Conservation (phyloP, 257 asterid genomes). For the Solanum paucissectum region DNA sequence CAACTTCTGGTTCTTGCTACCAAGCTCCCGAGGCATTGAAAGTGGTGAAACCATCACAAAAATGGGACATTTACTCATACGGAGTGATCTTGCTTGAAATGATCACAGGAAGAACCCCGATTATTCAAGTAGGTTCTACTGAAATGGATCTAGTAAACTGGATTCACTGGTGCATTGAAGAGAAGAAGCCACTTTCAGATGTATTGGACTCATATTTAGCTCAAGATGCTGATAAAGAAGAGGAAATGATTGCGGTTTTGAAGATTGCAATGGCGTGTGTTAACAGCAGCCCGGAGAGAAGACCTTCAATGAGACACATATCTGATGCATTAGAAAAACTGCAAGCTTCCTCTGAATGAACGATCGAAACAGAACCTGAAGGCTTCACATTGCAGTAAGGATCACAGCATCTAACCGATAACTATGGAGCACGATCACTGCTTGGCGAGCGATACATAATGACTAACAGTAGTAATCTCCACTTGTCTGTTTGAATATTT, state of each 20-base stretch:
- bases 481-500: constrained; percentile 4
- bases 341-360: constrained; percentile 19
- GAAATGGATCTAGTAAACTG: constrained; percentile 71
- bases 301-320: constrained; percentile 78
- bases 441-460: not conserved
- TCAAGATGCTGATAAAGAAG: constrained; percentile 60
- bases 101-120: constrained; percentile 58
- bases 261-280: constrained; percentile 89
- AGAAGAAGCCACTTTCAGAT: constrained; percentile 69
- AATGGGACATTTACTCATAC: constrained; percentile 83
- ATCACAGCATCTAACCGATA: not conserved
- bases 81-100: constrained; percentile 80
- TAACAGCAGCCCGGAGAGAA: constrained; percentile 52
- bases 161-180: constrained; percentile 87
- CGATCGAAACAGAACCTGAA: not conserved
- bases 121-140: constrained; percentile 42
- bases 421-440: not conserved
- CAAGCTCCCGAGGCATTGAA: constrained; percentile 84
- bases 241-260: constrained; percentile 68
- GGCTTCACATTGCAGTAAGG: not conserved
- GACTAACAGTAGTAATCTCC: not conserved
- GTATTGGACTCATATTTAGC: constrained; percentile 59
- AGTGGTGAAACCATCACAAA: constrained; percentile 80
- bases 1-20: constrained; percentile 42
- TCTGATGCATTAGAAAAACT: constrained; percentile 58